These are phyloP conservation scores for Linum usitatissimum DNA, from an alignment of 345 rosid species.

Conservation along the genomic window DNA sequence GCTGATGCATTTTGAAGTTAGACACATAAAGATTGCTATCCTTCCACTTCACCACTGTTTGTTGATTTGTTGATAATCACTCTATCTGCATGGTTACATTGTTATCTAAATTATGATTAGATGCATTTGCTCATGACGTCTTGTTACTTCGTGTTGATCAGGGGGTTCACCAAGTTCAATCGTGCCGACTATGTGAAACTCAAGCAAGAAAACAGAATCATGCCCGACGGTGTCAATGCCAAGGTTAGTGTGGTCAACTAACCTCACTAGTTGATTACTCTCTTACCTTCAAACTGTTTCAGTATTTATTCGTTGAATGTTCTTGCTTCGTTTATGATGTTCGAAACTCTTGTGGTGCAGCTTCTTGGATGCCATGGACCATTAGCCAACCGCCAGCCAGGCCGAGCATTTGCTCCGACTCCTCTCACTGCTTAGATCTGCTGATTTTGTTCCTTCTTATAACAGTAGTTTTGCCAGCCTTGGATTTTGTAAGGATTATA, in stretches of 20 bases:
- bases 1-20: too few relatives aligned
- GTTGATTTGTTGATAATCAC: too few relatives aligned
- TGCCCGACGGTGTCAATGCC: background rate
- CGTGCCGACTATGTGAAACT: background rate
- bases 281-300: background rate
- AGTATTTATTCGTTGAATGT: too few relatives aligned
- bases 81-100: background rate
- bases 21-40: too few relatives aligned
- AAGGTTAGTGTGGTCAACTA: background rate
- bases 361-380: conserved; percentile 2
- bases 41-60: too few relatives aligned
- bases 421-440: background rate
- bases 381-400: background rate
- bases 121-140: background rate
- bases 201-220: background rate
- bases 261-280: background rate
- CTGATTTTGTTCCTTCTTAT: background rate
- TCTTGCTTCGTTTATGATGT: background rate
- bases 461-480: background rate
- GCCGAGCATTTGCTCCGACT: background rate
- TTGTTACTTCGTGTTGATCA: background rate
- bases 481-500: too few relatives aligned
- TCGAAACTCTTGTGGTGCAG: background rate
- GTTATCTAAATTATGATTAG: background rate
- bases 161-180: conserved; percentile 5